Conservation (phyloP, 805 yeast species). For the Myxozyma udenii region DNA sequence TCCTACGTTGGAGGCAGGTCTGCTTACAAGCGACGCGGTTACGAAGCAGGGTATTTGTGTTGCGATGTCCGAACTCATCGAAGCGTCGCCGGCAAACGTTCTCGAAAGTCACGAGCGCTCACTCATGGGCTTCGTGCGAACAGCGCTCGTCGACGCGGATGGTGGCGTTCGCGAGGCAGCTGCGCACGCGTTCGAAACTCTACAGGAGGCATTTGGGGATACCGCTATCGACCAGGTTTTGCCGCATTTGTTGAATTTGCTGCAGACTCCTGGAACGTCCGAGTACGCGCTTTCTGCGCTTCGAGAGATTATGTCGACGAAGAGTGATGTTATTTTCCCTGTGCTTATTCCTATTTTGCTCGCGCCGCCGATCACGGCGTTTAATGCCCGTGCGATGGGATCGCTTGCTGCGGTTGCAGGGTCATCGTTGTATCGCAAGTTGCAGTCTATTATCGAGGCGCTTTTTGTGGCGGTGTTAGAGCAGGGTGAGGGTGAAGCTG, state of each 20-base stretch:
- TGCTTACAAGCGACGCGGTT: constrained; percentile 62
- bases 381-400: constrained; percentile 84
- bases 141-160: constrained; percentile 72
- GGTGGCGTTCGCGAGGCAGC: constrained; percentile 83
- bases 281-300: constrained; percentile 82
- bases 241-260: constrained; percentile 72
- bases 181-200: constrained; percentile 82
- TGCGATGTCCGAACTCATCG: constrained; percentile 81
- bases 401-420: constrained; percentile 91
- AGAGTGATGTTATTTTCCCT: constrained; percentile 90
- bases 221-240: constrained; percentile 82
- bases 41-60: constrained; percentile 95
- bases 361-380: constrained; percentile 72
- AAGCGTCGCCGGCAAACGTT: constrained; percentile 59
- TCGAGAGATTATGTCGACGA: constrained; percentile 86
- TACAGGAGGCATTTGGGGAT: constrained; percentile 78
- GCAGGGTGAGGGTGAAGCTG: constrained; percentile 39
- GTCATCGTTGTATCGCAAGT: constrained; percentile 65
- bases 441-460: constrained; percentile 69
- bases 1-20: constrained; percentile 74
- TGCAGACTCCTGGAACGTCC: constrained; percentile 56
- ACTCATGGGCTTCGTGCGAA: constrained; percentile 71
- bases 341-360: constrained; percentile 82
- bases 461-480: constrained; percentile 54
- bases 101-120: constrained; percentile 62